Evolutionary conservation across 257 asterid species (phyloP).

Genomic region (Solanum pimpinellifolium): DNA sequence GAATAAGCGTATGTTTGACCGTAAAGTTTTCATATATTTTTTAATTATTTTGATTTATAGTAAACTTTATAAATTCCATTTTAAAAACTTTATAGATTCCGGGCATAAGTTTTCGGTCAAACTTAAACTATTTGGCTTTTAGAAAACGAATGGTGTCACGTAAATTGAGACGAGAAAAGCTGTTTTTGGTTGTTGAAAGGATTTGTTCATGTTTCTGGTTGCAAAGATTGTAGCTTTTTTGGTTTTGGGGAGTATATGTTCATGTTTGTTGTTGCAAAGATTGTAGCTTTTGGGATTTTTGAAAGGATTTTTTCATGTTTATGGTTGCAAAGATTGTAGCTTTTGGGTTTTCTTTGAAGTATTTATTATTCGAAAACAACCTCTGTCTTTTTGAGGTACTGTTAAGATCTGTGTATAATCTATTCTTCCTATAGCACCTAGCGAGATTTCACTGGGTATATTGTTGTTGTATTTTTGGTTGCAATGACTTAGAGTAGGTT

Average conservation of each 20-base stretch:
- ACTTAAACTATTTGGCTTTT: accelerated
- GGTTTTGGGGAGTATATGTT: background rate
- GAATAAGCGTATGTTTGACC: accelerated
- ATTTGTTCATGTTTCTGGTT: background rate
- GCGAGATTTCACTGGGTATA: too few species aligned
- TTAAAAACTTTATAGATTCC: accelerated
- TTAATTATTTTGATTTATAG: too few species aligned
- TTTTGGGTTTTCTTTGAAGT: background rate
- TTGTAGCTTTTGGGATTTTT: background rate
- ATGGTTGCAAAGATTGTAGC: background rate
- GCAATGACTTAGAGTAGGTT: background rate
- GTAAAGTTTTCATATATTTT: too few species aligned
- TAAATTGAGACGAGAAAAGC: too few species aligned
- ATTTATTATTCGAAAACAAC: background rate
- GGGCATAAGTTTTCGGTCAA: accelerated
- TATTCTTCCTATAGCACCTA: too few species aligned
- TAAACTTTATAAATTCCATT: too few species aligned
- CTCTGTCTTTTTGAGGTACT: background rate
- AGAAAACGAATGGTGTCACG: accelerated
- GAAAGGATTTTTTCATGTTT: background rate
- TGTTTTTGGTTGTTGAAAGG: too few species aligned
- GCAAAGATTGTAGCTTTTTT: background rate
- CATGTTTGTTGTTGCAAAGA: background rate
- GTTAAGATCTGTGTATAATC: too few species aligned
- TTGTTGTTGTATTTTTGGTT: background rate